phyloP scores from a whole-genome alignment of 1,284 basidiomycete species.

The Sanguinoderma infundibulare region DNA sequence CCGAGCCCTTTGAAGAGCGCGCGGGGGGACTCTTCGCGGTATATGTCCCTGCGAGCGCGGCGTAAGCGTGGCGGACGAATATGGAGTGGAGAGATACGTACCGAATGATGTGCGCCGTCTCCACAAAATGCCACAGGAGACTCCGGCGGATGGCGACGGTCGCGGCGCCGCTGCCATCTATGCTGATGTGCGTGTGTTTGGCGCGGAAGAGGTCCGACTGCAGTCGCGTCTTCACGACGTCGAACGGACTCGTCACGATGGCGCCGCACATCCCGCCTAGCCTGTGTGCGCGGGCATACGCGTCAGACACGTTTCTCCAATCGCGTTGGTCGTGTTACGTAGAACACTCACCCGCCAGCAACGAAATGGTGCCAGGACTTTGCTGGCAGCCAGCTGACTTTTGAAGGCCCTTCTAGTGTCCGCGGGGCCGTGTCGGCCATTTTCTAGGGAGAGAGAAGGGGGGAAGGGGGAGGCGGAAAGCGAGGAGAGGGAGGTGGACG shows the following conservation, averaged over 20 bases:
- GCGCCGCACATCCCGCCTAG: conserved; percentile 98
- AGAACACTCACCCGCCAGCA: conserved; percentile 77
- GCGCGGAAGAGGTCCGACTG: conserved; percentile 89
- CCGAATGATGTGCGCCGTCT: conserved; percentile 91
- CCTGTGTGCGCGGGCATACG: conserved; percentile 43
- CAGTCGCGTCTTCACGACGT: conserved; percentile 97
- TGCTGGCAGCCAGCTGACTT: conserved; percentile 55
- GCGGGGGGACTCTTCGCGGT: conserved; percentile 86
- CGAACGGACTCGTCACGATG: conserved; percentile 95
- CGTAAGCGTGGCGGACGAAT: neutral
- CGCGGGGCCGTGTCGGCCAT: conserved; percentile 29
- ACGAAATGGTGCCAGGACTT: conserved; percentile 87
- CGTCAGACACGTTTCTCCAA: conserved; percentile 13
- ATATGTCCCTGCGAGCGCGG: conserved; percentile 74
- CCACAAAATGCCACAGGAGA: conserved; percentile 91
- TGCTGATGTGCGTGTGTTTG: conserved; percentile 50
- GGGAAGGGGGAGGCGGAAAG: conserved; percentile 6
- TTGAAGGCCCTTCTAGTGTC: conserved; percentile 36
- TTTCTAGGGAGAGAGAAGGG: neutral
- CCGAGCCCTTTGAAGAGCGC: conserved; percentile 96
- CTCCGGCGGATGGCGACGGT: conserved; percentile 49
- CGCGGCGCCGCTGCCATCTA: conserved; percentile 45
- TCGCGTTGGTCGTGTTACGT: conserved; percentile 8
- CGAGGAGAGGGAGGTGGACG: too few relatives aligned
- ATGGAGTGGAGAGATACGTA: conserved; percentile 40